These are phyloP conservation scores for Aurifilum marmelostoma DNA, from an alignment of 2,329 filamentous ascomycete species.

Conservation along the genomic window DNA sequence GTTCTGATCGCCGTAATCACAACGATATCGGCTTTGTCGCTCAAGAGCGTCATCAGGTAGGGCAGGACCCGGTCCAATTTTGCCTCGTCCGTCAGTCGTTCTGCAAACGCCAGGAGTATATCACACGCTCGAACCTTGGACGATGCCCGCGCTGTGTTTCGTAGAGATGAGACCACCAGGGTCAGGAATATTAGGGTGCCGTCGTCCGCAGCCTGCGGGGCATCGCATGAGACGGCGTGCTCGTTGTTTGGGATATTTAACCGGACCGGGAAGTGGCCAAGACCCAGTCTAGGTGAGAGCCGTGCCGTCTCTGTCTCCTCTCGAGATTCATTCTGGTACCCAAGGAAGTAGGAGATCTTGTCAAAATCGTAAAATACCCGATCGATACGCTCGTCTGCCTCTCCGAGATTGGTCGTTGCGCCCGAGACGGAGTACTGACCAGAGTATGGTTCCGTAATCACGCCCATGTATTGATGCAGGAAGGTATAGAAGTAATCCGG, in stretches of 20 bases:
- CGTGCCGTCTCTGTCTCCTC: slow-evolving; percentile 35
- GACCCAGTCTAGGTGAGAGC: slow-evolving; percentile 52
- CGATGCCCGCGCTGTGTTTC: slow-evolving; percentile 87
- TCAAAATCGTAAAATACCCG: slow-evolving; percentile 94
- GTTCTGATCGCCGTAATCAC: slow-evolving; percentile 83
- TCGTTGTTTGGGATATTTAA: slow-evolving; percentile 87
- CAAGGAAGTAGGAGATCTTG: slow-evolving; percentile 94
- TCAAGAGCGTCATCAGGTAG: slow-evolving; percentile 81
- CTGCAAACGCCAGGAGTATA: slow-evolving; percentile 86
- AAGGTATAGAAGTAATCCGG: slow-evolving; percentile 98
- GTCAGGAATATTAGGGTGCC: slow-evolving; percentile 92
- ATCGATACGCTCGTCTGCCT: slow-evolving; percentile 92
- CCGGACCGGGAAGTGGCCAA: slow-evolving; percentile 76
- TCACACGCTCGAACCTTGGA: slow-evolving; percentile 89
- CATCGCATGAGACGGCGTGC: slow-evolving; percentile 64
- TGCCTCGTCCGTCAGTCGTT: slow-evolving; percentile 89
- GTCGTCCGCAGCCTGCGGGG: slow-evolving; percentile 73
- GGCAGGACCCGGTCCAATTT: slow-evolving; percentile 93
- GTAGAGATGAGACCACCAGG: slow-evolving; percentile 82
- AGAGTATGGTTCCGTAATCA: slow-evolving; percentile 88
- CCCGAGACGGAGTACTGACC: slow-evolving; percentile 74
- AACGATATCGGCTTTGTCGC: slow-evolving; percentile 82
- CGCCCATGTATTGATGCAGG: slow-evolving; percentile 94
- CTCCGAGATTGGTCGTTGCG: slow-evolving; percentile 72
- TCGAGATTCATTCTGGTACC: slow-evolving; percentile 62